Evolutionary conservation across 495 filamentous ascomycete genomes (phyloP), one percentile per base, ranked within the genome.

Genomic region (Trichoderma gamsii): DNA sequence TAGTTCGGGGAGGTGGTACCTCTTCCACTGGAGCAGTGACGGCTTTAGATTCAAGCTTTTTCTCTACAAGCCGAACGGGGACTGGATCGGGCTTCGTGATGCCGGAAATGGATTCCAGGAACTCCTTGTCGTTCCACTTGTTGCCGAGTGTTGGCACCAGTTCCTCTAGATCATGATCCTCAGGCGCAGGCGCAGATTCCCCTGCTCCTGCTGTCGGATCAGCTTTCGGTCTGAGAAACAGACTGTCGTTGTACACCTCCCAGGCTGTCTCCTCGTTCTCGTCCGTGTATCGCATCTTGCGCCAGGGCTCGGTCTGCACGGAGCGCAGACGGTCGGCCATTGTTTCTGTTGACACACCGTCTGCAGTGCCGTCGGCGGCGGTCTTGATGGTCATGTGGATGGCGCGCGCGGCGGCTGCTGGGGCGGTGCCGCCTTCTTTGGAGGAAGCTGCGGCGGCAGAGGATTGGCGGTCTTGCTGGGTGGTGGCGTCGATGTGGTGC

Each of bases 351-450:
- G 73, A 68, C 2, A 75, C 68, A 38, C 76, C 79, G 32, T 77
- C 79, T 12, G 56, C 56, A 0, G 35, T 38, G 66, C 72, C 72
- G 72, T 78, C 77, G 59, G 76, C 73, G 56, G 77, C 77, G 18
- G 79, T 79, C 66, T 83, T 83, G 69, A 83, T 80, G 18, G 80
- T 79, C 81, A 83, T 83, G 73, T 82, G 80, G 72, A 83, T 83
- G 8, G 81, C 81, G 59, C 79, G 78, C 4, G 81, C 80, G 56
- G 78, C 76, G 63, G 71, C 70, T 1, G 69, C 66, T 32, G 61
- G 66, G 63, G 52, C 66, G 63, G 59, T 69, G 18, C 46, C 70
- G 5, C 52, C 65, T 56, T 68, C 67, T 6, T 66, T 25, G 63
- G 65, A 51, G 1, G 67, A 38, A 3, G 71, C 67, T 0, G 68